Evolutionary conservation across 2,329 filamentous ascomycete genomes (phyloP), one percentile per base, ranked within the genome.

Genomic region (Arachnomyces sp.): DNA sequence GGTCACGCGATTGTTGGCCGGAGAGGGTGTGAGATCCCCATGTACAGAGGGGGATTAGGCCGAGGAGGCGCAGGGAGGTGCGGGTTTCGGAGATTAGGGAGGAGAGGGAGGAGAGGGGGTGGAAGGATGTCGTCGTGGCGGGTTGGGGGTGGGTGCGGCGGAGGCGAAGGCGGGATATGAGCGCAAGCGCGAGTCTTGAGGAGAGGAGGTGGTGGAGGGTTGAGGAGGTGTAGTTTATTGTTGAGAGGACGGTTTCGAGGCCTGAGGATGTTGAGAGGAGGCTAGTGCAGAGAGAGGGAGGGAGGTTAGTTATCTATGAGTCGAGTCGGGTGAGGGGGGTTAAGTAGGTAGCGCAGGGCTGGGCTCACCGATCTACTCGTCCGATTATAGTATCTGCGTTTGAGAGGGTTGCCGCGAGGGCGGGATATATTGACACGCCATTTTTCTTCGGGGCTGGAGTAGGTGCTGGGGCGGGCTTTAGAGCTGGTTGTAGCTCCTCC

Each of bases 31-130:
- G 85, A 84, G 59, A 94, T 70, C 37, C 79, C 79, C 56, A 94
- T 53, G 52, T 81, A 82, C 85, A 94, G 20, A 95, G 71, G 0
- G 88, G 75, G 34, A 92, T 70, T 39, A 90, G 67, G 28, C 64
- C 71, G 13, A 79, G 77, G 11, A 94, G 70, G 11, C 66, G 64
- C 29, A 69, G 55, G 66, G 72, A 63, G 68, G 73, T 68, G 38
- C 67, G 66, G 13, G 61, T 65, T 49, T 68, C 64, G 6, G 56
- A 86, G 66, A 53, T 74, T 42, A 67, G 55, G 25, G 56, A 53
- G 36, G 55, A 60, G 36, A 65, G 57, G 12, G 75, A 70, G 29
- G 77, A 61, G 32, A 66, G 60, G 7, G 77, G 69, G 2, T 72
- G 68, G 12, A 63, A 43, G 7, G 69, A 61, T 7, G 71, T 44